Conservation (phyloP, 2,329 filamentous ascomycete species). For the Aspergillus ibericus region DNA sequence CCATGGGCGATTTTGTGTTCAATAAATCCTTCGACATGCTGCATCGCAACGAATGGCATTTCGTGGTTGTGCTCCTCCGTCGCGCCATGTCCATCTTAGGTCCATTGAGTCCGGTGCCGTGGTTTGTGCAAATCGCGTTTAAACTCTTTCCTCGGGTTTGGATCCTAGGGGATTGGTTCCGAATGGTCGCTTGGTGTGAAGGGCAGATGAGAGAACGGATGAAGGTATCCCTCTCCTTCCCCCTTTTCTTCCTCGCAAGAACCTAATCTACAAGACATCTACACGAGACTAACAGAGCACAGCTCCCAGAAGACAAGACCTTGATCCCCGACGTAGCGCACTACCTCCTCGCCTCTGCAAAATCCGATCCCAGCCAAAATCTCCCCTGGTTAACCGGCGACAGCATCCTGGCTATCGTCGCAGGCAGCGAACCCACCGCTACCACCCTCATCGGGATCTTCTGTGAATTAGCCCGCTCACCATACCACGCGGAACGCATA, state of each 20-base stretch:
- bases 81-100: conserved; percentile 30
- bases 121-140: conserved; percentile 18
- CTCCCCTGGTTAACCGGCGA: not conserved
- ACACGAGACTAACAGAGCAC: not conserved
- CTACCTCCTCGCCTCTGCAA: not conserved
- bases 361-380: too few relatives aligned
- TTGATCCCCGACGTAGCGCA: not conserved
- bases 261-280: not conserved
- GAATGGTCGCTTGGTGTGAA: conserved; percentile 10
- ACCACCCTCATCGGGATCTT: not conserved
- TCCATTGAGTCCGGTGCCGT: conserved; percentile 28
- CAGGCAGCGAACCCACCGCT: conserved; percentile 7
- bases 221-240: not conserved
- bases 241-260: not conserved
- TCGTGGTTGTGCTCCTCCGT: conserved; percentile 27
- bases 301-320: not conserved
- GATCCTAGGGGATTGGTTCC: conserved; percentile 16
- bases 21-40: conserved; percentile 35
- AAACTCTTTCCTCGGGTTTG: conserved; percentile 10
- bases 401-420: conserved; percentile 5
- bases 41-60: conserved; percentile 26
- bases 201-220: not conserved
- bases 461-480: not conserved
- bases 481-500: not conserved
- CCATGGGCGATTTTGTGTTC: conserved; percentile 37